Evolutionary conservation across 306 rosid genomes (phyloP), one percentile per base, ranked within the genome.

Genomic region (Neltuma alba): DNA sequence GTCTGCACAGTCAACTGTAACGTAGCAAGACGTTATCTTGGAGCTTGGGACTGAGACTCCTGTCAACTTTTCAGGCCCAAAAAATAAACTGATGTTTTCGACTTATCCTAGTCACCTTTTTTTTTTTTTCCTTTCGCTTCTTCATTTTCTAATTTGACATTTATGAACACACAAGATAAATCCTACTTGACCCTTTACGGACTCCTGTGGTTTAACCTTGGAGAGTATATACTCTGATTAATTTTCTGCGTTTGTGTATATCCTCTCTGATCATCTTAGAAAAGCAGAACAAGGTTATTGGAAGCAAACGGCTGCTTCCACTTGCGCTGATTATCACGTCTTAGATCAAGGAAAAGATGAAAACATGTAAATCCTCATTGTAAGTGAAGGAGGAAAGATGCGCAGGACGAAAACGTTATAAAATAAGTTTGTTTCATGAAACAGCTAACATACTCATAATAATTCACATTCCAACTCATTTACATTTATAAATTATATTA

Each of bases 401-500:
- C 41, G 33, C 5, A n/a, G 50, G 55, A 81, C 27, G 41, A 23
- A 28, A 63, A 69, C 28, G 40, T 15, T 71, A 10, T 5, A 34
- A 64, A 13, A 76, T 60, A 81, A 42, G 48, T 58, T 75, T 67
- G 25, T 3, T 36, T n/a, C 18, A 76, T 9, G 40, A 62, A 70
- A 38, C 67, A 23, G 48, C 47, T 40, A 72, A 31, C 23, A 62
- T 64, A 52, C 21, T 83, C 70, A 27, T 37, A 72, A 76, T n/a
- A 80, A 38, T 48, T 65, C 77, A 65, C 76, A 64, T 55, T 44
- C 47, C 28, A 72, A 76, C 76, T 63, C 42, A 80, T 75, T 82
- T 85, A 85, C 85, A 84, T 48, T 27, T 61, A 47, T 47, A 16
- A 47, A 40, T 40, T 47, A 79, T 61, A 77, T 72, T 14, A 71